Evolutionary conservation across 2,329 filamentous ascomycete genomes (phyloP), one percentile per base, ranked within the genome.

Genomic region (Plenodomus biglobosus): DNA sequence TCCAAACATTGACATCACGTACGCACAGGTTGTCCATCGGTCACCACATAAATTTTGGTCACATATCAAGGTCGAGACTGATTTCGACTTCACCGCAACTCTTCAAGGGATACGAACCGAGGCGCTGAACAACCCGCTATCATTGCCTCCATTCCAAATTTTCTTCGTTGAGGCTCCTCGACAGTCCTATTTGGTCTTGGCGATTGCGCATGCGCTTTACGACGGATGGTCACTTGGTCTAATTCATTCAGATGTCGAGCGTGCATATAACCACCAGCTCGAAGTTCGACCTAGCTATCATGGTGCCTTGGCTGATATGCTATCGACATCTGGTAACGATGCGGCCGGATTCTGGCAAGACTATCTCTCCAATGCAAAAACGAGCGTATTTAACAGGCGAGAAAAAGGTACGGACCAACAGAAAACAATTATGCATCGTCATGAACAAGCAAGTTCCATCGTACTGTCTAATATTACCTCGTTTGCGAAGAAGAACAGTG

Each of bases 191-290:
- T 60, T 84, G n/a, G 48, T 82, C 3, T 67, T 96, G 1, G 92
- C 90, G 0, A 84, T 96, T 34, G 81, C 91, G 0, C 92, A 96
- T 70, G 90, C 91, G 1, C 77, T 96, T 17, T 96, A 96, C 57
- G 92, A 96, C 64, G 92, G 92, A 0, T 91, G 86, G 82, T 95
- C 91, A 2, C 79, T 96, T 11, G 76, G 78, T 3, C 73, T 95
- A 15, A 71, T 96, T 1, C 90, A 94, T 59, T 75, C 80, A 37
- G 85, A 94, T 61, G 79, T 96, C 1, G 70, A 78, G 15, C 75
- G 71, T n/a, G 83, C 85, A 1, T 95, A 95, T 53, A 40, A 74
- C 3, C 75, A 75, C 3, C 53, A 66, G 0, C 66, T 74, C 10
- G 55, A 59, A 2, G 32, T 68, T 1, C 77, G 84, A 3, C 75